Conservation (phyloP, 1,139 yeast genomes). For the Pichia sp. region DNA sequence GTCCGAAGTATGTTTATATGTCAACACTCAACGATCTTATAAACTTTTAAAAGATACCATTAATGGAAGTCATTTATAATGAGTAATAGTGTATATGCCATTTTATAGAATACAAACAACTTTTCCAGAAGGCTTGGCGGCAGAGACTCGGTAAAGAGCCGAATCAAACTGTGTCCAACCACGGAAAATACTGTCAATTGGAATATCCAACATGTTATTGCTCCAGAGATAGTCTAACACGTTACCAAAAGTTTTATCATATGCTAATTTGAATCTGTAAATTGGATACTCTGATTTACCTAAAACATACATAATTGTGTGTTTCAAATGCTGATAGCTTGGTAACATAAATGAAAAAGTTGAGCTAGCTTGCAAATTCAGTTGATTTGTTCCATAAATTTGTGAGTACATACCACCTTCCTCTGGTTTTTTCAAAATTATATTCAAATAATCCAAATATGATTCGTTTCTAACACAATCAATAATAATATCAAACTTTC, state of each 20-base stretch:
- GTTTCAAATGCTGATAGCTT: slow-evolving; percentile 6
- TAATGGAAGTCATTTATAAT: too few species aligned
- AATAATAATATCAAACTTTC: slow-evolving; percentile 37
- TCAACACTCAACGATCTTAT: too few species aligned
- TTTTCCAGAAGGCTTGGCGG: slow-evolving; percentile 58
- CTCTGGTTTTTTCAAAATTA: slow-evolving; percentile 16
- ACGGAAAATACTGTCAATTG: slow-evolving; percentile 49
- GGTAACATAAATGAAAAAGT: slow-evolving; percentile 1
- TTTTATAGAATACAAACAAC: slow-evolving; percentile 34
- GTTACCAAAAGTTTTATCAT: slow-evolving; percentile 14
- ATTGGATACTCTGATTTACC: slow-evolving; percentile 3
- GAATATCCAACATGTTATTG: slow-evolving; percentile 37
- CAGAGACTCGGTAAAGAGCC: slow-evolving; percentile 43
- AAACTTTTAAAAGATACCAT: too few species aligned
- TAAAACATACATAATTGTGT: not conserved
- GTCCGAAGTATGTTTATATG: too few species aligned
- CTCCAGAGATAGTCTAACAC: slow-evolving; percentile 32
- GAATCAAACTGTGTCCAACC: slow-evolving; percentile 40
- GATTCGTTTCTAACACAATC: slow-evolving; percentile 22
- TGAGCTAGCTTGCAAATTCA: slow-evolving; percentile 10
- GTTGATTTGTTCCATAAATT: slow-evolving; percentile 31
- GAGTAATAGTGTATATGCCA: too few species aligned
- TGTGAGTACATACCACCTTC: slow-evolving; percentile 30
- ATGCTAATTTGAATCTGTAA: slow-evolving; percentile 2
- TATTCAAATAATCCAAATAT: slow-evolving; percentile 12